A percentile compares a stretch with the other conserved stretches of the same genome.
phyloP scores from a whole-genome alignment of 129 eudicot genomes.

The Centella asiatica region DNA sequence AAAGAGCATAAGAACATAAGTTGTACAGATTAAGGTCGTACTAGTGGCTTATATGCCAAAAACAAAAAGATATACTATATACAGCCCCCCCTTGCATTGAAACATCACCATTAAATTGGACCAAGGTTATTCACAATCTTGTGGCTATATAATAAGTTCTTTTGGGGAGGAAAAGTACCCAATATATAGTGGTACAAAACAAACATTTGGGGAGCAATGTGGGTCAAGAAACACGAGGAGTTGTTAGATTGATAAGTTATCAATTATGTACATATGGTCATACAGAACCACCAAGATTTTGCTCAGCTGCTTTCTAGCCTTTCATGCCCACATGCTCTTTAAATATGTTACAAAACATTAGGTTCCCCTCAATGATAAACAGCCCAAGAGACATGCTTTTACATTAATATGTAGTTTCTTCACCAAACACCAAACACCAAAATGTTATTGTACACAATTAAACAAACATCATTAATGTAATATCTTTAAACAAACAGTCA shows the following conservation, averaged over 20 bases:
- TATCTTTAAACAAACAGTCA: too few species aligned
- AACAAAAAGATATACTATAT: too few species aligned
- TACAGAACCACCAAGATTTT: not conserved
- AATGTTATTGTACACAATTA: conserved; percentile 1
- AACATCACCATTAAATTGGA: too few species aligned
- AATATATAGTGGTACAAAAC: not conserved
- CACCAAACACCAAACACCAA: conserved; percentile 7
- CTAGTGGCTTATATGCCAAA: too few species aligned
- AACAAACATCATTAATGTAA: conserved; percentile 4
- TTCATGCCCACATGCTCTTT: conserved; percentile 35
- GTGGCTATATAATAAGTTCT: conserved; percentile 5
- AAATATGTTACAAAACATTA: conserved; percentile 42
- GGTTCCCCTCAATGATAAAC: conserved; percentile 23
- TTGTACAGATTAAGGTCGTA: too few species aligned
- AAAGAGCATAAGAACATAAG: too few species aligned
- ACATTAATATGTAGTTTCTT: not conserved
- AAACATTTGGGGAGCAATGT: conserved; percentile 13
- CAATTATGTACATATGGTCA: conserved; percentile 25
- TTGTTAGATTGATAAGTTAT: conserved; percentile 10
- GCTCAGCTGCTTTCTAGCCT: not conserved
- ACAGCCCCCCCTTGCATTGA: too few species aligned
- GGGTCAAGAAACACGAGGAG: conserved; percentile 24
- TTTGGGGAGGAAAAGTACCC: not conserved
- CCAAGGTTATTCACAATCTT: not conserved
- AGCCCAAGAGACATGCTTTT: conserved; percentile 26